Base-by-base conservation (phyloP, 257 asterid genomes). In the Parsonsia alboflavescens region DNA sequence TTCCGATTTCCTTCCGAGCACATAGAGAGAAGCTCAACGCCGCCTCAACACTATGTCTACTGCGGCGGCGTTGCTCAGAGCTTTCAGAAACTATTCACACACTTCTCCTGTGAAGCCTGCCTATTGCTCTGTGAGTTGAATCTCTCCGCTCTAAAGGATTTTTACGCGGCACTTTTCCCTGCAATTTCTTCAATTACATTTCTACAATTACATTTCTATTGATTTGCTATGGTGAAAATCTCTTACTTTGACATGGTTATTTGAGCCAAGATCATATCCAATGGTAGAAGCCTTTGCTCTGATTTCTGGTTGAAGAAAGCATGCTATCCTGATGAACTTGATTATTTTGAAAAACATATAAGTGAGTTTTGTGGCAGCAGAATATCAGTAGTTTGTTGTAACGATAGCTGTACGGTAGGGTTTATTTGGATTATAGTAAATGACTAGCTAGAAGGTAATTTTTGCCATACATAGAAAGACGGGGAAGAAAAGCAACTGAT, bases 41-140 rank as follows among this genome's bases (percentile, higher is more conserved):
- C n/a, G n/a, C n/a, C n/a, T n/a, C n/a, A n/a, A n/a, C n/a, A n/a
- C n/a, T 44, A 89, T 89, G 96, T 84, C 81, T 53, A 78, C 77
- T 67, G 79, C 85, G 6, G 79, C 85, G 6, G 79, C 85, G 58
- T 73, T 86, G 74, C 75, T 93, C 81, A 84, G 85, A 77, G 84
- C 86, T 63, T 74, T 87, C 80, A 83, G 88, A 72, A 80, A 68
- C 46, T 82, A 75, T n/a, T 80, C 89, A 3, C 39, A 77, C 68
- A 70, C 80, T 75, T 42, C 82, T 42, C 82, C 79, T 16, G 41
- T 82, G 11, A 8, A 74, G 69, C 49, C 74, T 67, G 53, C n/a
- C 26, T 80, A 80, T 45, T 88, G 96, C 84, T 85, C 80, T 57
- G 97, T 93, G 84, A 87, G 88, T 54, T 33, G 52, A 45, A 30